A percentile compares a stretch with the other conserved stretches of the same genome.
Evolutionary conservation across 2,329 filamentous ascomycete genomes (phyloP).

Genomic region (Xylaria sp.): DNA sequence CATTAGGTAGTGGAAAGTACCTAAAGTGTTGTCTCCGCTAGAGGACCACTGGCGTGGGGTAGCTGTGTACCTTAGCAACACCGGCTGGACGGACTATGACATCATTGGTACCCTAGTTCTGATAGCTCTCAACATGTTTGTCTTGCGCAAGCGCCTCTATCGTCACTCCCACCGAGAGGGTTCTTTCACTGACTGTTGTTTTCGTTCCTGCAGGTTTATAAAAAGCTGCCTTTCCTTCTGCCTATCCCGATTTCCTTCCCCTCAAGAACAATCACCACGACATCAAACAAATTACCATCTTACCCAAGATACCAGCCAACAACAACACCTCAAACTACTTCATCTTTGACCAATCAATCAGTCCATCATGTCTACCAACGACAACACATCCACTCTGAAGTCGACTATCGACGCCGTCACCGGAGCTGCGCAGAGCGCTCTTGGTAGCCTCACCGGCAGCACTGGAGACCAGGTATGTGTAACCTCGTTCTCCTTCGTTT

Average conservation of each 20-base stretch:
- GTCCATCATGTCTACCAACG: conserved; percentile 55
- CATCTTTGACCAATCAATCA: conserved; percentile 17
- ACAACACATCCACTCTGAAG: conserved; percentile 78
- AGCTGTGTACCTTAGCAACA: conserved; percentile 11
- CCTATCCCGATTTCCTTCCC: too few relatives aligned
- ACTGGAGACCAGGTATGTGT: conserved; percentile 69
- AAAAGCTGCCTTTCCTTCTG: conserved; percentile 6
- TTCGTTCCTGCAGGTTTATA: conserved; percentile 24
- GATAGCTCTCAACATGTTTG: conserved; percentile 19
- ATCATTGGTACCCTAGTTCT: conserved; percentile 28
- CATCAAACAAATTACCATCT: not conserved
- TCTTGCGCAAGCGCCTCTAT: conserved; percentile 29
- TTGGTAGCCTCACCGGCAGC: conserved; percentile 80
- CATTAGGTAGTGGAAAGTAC: not conserved
- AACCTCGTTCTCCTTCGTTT: not conserved
- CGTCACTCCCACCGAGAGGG: conserved; percentile 29
- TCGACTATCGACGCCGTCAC: conserved; percentile 79
- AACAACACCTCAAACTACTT: not conserved
- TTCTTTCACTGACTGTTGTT: conserved; percentile 26
- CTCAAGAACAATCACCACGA: conserved; percentile 7
- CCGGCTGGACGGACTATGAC: conserved; percentile 22
- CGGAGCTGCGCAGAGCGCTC: conserved; percentile 75
- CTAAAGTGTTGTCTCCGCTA: not conserved
- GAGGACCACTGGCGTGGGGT: conserved; percentile 16
- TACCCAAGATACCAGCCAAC: conserved; percentile 14